Evolutionary conservation across 768 basidiomycete species (phyloP), one percentile per base, ranked within the genome.

Genomic region (Dioszegia hungarica): DNA sequence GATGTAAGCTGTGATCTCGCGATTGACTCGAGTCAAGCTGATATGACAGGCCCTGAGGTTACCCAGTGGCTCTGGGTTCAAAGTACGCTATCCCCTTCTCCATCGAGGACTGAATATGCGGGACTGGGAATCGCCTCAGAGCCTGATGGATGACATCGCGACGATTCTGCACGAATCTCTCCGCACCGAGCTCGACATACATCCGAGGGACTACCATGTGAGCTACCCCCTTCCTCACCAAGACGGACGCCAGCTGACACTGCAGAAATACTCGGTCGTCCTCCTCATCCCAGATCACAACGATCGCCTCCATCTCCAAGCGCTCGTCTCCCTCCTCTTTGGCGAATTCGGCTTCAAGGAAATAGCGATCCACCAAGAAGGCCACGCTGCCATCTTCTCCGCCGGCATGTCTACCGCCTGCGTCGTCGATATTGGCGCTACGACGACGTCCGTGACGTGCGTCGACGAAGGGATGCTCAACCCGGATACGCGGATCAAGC

Each of bases 341-440:
- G 77, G 83, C 25, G 81, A 82, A 1, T 85, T 99, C 81, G 90
- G 89, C 0, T 99, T 99, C 81, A 90, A 89, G 72, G 90, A 95
- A 75, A 77, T 97, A 29, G 91, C 88, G 65, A 84, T 87, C 3
- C 90, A 94, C 74, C 95, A 97, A 81, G 93, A 95, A 80, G 87
- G 90, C 3, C 79, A 94, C 37, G 88, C 89, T 31, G 91, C 93
- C 3, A 90, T 90, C 0, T 97, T 93, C 72, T 93, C 93, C 20
- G 92, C 94, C 6, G 94, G 94, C 6, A 85, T 98, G 49, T 90
- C 90, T 0, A 88, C 85, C 66, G 95, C 93, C 11, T 98, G 95
- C 68, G 89, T 99, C 4, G 88, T 99, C 33, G 90, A 99, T 73
- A 86, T 98, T 48, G 95, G 95, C 2, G 88, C 94, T 12, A 81